These are phyloP conservation scores for Kwoniella shivajii DNA, from an alignment of 1,284 basidiomycete genomes.

Conservation along the genomic window DNA sequence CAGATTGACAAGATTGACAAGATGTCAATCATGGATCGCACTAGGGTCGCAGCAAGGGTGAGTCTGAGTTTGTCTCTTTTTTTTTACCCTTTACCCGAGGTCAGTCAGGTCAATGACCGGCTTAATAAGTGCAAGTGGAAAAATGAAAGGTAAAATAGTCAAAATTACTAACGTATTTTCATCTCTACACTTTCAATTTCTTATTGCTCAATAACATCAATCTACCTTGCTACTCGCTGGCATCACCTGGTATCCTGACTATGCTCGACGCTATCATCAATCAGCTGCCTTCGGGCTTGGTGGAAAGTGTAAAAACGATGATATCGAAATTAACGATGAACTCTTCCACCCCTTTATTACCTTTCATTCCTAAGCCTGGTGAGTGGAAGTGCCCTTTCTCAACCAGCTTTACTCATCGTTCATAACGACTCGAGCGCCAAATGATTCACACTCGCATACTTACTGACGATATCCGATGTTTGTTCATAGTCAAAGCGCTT, in stretches of 20 bases:
- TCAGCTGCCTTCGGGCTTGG: constrained; percentile 22
- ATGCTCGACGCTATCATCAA: background rate
- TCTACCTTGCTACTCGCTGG: too few relatives aligned
- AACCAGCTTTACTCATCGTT: background rate
- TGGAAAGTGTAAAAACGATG: constrained; percentile 3
- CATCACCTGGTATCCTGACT: too few relatives aligned
- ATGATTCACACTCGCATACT: too few relatives aligned
- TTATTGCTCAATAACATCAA: too few relatives aligned
- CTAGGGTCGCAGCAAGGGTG: constrained; percentile 4
- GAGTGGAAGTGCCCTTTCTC: constrained; percentile 14
- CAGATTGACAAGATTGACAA: background rate
- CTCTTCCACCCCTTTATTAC: constrained; percentile 38
- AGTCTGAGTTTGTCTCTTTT: background rate
- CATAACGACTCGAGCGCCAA: too few relatives aligned
- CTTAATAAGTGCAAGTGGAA: too few relatives aligned
- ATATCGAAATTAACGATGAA: constrained; percentile 16
- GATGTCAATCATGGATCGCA: constrained; percentile 12
- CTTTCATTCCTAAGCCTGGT: constrained; percentile 48
- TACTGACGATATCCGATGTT: background rate
- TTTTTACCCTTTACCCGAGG: too few relatives aligned
- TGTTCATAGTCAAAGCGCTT: constrained; percentile 51
- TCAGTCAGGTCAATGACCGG: too few relatives aligned
- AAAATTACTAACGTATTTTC: too few relatives aligned
- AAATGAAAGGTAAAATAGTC: too few relatives aligned
- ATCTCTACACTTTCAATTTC: too few relatives aligned